Base-by-base conservation (phyloP, 768 basidiomycete genomes). In the Xerocomellus dryophilus region DNA sequence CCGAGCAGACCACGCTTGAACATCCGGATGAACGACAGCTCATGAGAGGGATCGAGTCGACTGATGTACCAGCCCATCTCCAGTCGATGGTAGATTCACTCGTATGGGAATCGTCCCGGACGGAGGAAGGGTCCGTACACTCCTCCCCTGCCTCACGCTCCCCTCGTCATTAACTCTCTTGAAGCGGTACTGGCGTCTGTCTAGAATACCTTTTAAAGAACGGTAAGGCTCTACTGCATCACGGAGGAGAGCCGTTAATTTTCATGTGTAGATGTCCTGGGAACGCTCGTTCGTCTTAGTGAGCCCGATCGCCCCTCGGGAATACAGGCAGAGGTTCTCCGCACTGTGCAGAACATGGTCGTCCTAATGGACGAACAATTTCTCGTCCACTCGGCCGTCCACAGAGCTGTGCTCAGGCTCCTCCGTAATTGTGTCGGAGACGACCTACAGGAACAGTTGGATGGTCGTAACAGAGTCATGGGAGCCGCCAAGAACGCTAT, bases 331-430 rank as follows among this genome's bases (percentile, higher is more conserved):
- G 90, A 93, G 66, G 91, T 96, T 12, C 78, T 98, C 32, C 82
- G 86, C 25, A 79, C 89, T 2, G 89, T 95, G 14, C 90, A 91
- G 61, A 93, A 93, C 61, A 90, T 97, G 81, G 87, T 98, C 12
- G 84, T 94, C 8, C 80, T 93, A 14, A 79, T 98, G 51, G 93
- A 97, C 56, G 93, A 97, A 65, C 89, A 90, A 60, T 97, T 98
- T 63, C 83, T 98, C 18, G 87, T 95, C 5, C 93, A 96, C 63
- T 89, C 91, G 9, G 90, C 85, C 1, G 88, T 95, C 0, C 94
- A 98, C 70, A 86, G 83, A 62, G 93, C 93, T 2, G 86, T 97
- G 9, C 79, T 95, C 23, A 77, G 92, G 38, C 76, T 98, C 8
- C 79, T 98, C 12, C 79, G 93, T 27, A 88, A 84, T 53, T 97